phyloP scores from a whole-genome alignment of 2,329 filamentous ascomycete genomes.

The Aspergillus novofumigatus region DNA sequence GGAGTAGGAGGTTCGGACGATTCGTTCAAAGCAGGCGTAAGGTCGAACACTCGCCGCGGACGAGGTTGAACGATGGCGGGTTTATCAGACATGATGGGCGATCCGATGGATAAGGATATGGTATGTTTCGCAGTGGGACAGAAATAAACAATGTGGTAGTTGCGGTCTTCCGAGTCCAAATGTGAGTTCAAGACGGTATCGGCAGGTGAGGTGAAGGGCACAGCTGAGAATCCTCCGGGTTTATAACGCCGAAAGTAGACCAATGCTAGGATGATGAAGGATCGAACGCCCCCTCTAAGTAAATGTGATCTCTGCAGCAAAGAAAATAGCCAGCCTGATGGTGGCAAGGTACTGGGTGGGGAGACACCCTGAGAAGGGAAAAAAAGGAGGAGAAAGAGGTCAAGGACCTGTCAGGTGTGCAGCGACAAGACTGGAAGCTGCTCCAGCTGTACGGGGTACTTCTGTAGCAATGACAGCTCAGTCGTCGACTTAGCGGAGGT shows the following conservation, averaged over 20 bases:
- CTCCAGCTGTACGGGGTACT: background rate
- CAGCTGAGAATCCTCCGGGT: background rate
- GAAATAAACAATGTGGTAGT: background rate
- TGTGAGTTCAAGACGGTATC: background rate
- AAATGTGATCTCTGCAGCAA: background rate
- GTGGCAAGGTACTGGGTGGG: background rate
- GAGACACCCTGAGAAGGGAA: background rate
- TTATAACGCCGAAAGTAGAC: background rate
- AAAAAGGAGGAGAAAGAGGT: slow-evolving; percentile 1
- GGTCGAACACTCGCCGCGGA: slow-evolving; percentile 67
- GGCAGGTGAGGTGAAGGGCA: background rate
- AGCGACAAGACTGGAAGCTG: background rate
- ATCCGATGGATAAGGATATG: background rate
- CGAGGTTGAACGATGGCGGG: slow-evolving; percentile 64
- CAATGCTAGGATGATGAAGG: background rate
- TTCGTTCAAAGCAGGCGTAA: slow-evolving; percentile 47
- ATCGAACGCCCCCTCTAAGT: background rate
- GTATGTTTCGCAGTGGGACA: background rate
- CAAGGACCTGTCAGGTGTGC: background rate
- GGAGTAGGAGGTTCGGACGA: slow-evolving; percentile 41
- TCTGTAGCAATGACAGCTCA: slow-evolving; percentile 12
- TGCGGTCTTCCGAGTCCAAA: background rate
- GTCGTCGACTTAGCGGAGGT: background rate
- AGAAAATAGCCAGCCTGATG: background rate
- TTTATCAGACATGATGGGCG: slow-evolving; percentile 29